Evolutionary conservation across 2,329 filamentous ascomycete species (phyloP).

Genomic region (Beauveria sp.): DNA sequence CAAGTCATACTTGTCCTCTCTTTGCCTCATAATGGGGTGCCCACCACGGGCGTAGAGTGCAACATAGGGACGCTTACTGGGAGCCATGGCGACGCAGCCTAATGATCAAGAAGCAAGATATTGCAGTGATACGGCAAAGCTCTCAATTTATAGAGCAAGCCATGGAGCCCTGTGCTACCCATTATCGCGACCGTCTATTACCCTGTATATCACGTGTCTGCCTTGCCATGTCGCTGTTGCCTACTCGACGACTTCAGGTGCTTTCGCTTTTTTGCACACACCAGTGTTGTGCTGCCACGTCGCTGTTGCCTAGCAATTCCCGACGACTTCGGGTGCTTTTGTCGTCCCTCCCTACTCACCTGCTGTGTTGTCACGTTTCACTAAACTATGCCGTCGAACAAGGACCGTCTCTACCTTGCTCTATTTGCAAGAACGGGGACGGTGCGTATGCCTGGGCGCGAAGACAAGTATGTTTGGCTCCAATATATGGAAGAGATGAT

Average conservation of each 20-base stretch:
- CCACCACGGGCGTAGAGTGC: not conserved
- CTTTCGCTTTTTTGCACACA: not conserved
- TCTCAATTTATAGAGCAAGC: not conserved
- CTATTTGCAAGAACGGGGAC: not conserved
- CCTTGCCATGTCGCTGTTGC: not conserved
- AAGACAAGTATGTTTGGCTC: slow-evolving; percentile 12
- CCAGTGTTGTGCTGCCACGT: not conserved
- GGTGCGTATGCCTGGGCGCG: slow-evolving; percentile 11
- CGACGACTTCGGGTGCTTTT: no score
- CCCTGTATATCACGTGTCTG: not conserved
- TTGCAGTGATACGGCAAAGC: not conserved
- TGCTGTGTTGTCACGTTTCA: not conserved
- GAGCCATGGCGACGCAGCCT: not conserved
- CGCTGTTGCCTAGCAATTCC: no score
- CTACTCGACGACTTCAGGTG: not conserved
- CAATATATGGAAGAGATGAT: not conserved
- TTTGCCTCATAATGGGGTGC: not conserved
- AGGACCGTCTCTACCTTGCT: not conserved
- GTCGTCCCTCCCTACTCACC: no score
- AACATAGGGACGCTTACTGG: not conserved
- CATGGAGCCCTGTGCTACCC: not conserved
- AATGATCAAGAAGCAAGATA: not conserved
- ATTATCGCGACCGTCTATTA: not conserved
- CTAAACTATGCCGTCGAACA: not conserved
- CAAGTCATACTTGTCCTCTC: not conserved